phyloP scores from a whole-genome alignment of 345 rosid species.

The Hevea brasiliensis region DNA sequence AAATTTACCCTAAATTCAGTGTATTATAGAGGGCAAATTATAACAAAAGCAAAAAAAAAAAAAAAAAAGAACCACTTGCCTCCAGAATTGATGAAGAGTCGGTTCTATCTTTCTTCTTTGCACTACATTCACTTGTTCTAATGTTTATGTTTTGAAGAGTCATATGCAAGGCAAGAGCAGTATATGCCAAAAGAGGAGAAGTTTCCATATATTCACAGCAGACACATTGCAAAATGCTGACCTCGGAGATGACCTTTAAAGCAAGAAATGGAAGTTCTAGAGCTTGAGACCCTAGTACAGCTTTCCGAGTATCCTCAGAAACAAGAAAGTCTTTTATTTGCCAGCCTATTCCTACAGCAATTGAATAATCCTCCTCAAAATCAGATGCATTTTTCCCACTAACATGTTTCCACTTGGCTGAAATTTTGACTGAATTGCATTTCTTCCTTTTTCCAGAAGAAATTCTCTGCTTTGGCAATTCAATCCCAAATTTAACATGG shows the following conservation, averaged over 20 bases:
- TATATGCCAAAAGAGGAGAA: conserved; percentile 69
- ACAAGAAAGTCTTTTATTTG: conserved; percentile 74
- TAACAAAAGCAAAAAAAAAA: conserved; percentile 11
- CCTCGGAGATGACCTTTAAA: conserved; percentile 71
- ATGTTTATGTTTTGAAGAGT: conserved; percentile 38
- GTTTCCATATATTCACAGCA: conserved; percentile 52
- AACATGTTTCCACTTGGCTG: conserved; percentile 60
- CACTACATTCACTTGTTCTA: conserved; percentile 10
- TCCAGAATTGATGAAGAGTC: conserved; percentile 33
- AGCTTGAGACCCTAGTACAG: conserved; percentile 52
- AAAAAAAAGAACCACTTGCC: conserved; percentile 42
- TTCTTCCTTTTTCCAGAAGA: conserved; percentile 53
- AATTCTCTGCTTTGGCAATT: conserved; percentile 48
- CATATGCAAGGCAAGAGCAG: conserved; percentile 67
- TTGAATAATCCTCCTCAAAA: conserved; percentile 65
- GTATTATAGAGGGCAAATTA: neutral
- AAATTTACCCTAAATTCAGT: conserved; percentile 7
- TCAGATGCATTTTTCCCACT: conserved; percentile 46
- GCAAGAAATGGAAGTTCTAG: conserved; percentile 50
- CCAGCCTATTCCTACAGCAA: conserved; percentile 85
- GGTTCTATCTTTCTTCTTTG: conserved; percentile 26
- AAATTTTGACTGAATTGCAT: conserved; percentile 42
- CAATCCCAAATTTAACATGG: conserved; percentile 66
- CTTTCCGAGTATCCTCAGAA: conserved; percentile 51
- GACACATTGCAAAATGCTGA: conserved; percentile 63